Conservation (phyloP, 805 yeast genomes). For the Lipomyces yamadae region DNA sequence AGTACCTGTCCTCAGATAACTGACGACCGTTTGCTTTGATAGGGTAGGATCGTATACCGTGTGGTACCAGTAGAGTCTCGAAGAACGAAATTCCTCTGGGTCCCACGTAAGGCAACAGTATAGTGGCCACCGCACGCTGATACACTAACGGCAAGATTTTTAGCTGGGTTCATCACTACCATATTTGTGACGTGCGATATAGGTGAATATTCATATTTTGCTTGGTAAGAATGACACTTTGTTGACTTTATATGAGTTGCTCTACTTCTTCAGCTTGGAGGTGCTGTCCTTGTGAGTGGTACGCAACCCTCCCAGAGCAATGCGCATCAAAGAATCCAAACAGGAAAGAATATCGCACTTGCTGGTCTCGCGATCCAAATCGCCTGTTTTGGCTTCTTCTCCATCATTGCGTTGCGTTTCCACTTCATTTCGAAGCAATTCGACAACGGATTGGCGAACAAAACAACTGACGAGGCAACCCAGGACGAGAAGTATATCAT, state of each 20-base stretch:
- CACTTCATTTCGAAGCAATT: neutral
- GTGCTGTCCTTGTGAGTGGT: conserved; percentile 2
- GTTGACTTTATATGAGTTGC: neutral
- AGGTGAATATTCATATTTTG: neutral
- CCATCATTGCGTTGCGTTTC: neutral
- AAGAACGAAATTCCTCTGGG: conserved; percentile 2
- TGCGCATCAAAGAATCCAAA: neutral
- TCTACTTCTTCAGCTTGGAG: neutral
- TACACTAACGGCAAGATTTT: neutral
- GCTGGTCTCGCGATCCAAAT: neutral
- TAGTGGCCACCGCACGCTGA: too few relatives aligned
- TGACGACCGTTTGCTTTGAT: too few relatives aligned
- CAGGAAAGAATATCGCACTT: neutral
- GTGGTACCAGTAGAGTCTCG: neutral
- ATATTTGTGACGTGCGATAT: conserved; percentile 1
- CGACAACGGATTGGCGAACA: neutral
- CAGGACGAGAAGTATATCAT: neutral
- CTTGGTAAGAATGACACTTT: neutral
- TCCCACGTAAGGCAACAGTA: neutral
- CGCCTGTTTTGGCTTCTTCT: neutral
- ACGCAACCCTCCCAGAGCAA: neutral
- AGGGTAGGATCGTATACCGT: neutral
- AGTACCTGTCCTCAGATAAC: too few relatives aligned
- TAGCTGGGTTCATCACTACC: neutral
- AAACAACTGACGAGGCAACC: neutral